These are phyloP conservation scores for Amylostereum areolatum DNA, from an alignment of 1,284 basidiomycete genomes.

Conservation along the genomic window DNA sequence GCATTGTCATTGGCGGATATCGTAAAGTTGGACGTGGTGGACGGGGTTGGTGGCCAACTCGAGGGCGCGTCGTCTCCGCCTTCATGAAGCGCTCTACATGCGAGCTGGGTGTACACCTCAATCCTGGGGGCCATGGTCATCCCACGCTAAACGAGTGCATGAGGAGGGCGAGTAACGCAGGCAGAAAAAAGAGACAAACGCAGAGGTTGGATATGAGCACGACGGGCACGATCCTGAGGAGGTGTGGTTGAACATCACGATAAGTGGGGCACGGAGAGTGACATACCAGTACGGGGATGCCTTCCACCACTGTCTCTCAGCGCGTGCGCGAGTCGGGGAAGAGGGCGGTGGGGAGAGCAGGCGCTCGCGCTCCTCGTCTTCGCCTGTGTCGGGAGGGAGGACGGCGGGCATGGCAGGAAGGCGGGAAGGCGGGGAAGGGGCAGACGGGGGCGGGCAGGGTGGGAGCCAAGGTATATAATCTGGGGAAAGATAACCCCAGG, in stretches of 20 bases:
- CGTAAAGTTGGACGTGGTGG: constrained; percentile 5
- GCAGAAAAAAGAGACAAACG: constrained; percentile 2
- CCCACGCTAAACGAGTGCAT: constrained; percentile 7
- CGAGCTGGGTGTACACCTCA: constrained; percentile 14
- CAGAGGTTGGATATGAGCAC: constrained; percentile 13
- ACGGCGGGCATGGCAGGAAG: background rate
- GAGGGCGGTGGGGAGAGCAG: constrained; percentile 4
- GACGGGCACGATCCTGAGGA: constrained; percentile 13
- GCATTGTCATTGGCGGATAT: background rate
- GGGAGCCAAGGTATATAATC: too few species aligned
- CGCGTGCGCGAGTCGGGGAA: background rate
- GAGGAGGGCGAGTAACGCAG: background rate
- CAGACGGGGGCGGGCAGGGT: too few species aligned
- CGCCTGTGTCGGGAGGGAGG: background rate
- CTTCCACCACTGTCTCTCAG: constrained; percentile 4
- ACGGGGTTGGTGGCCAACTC: background rate
- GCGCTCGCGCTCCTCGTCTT: constrained; percentile 8
- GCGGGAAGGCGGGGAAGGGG: background rate
- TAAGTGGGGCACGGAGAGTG: background rate
- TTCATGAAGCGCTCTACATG: constrained; percentile 10
- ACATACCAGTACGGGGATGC: constrained; percentile 10
- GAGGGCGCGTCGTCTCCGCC: background rate
- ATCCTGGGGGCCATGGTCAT: constrained; percentile 15
- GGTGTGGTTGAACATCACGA: background rate
- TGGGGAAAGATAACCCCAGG: too few species aligned